phyloP scores from a whole-genome alignment of 192 early-diverging fungal species.

The Umbelopsis ramanniana region DNA sequence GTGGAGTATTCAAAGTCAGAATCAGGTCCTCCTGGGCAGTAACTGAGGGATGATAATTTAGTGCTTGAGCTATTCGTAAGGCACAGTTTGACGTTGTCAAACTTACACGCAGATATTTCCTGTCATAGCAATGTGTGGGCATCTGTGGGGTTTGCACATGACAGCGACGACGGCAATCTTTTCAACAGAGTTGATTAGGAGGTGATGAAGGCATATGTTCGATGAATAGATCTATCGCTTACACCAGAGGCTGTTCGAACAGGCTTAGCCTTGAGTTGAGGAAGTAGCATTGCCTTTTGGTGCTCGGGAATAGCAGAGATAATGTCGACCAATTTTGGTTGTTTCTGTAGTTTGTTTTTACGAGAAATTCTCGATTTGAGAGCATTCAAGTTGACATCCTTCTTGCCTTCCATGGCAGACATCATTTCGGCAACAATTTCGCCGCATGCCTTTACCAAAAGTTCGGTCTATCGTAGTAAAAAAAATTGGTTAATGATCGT shows the following conservation, averaged over 20 bases:
- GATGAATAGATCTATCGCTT: slow-evolving; percentile 31
- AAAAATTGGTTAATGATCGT: not conserved
- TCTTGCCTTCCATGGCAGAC: slow-evolving; percentile 61
- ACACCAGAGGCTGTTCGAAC: slow-evolving; percentile 93
- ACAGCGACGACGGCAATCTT: slow-evolving; percentile 94
- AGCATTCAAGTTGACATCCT: slow-evolving; percentile 88
- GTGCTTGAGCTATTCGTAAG: too few species aligned
- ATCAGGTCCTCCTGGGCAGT: slow-evolving; percentile 98
- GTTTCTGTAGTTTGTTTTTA: slow-evolving; percentile 75
- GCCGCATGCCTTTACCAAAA: slow-evolving; percentile 82
- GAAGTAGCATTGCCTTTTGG: slow-evolving; percentile 81
- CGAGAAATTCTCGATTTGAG: slow-evolving; percentile 78
- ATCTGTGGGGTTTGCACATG: slow-evolving; percentile 97
- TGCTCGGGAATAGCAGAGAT: slow-evolving; percentile 98
- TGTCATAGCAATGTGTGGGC: slow-evolving; percentile 99
- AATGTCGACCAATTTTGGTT: slow-evolving; percentile 96
- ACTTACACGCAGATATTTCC: slow-evolving; percentile 97
- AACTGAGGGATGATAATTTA: slow-evolving; percentile 43
- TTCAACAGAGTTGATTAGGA: not conserved
- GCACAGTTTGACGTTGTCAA: too few species aligned
- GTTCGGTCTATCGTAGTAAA: slow-evolving; percentile 56
- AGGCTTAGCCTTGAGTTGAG: slow-evolving; percentile 92
- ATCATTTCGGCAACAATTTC: slow-evolving; percentile 94
- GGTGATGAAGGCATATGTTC: not conserved
- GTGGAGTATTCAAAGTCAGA: slow-evolving; percentile 99